These are phyloP conservation scores for Coemansia sp. DNA, from an alignment of 192 early-diverging fungal genomes.

Conservation along the genomic window DNA sequence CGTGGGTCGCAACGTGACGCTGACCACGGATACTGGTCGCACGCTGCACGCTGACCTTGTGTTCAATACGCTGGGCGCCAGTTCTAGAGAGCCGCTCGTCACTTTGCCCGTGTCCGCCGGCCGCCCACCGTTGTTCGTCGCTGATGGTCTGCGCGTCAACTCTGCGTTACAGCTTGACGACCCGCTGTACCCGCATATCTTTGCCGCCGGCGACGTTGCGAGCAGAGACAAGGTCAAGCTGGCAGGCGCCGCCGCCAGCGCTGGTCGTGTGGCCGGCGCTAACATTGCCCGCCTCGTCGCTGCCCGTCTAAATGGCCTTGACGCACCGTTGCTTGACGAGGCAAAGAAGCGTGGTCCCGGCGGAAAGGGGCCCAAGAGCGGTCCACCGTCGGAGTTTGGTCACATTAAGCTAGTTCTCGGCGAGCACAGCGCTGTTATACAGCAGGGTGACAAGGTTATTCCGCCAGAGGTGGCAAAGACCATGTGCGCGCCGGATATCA, in stretches of 20 bases:
- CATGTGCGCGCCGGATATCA: slow-evolving; percentile 41
- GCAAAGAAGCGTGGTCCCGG: background rate
- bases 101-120: slow-evolving; percentile 34
- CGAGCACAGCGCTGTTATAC: slow-evolving; percentile 35
- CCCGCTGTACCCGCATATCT: slow-evolving; percentile 63
- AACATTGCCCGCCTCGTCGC: slow-evolving; percentile 35
- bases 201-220: slow-evolving; percentile 71
- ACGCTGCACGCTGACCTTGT: slow-evolving; percentile 34
- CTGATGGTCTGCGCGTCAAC: slow-evolving; percentile 51
- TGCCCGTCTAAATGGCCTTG: slow-evolving; percentile 4
- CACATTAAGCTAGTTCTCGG: slow-evolving; percentile 46
- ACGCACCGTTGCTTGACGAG: background rate
- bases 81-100: slow-evolving; percentile 26
- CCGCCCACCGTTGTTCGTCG: slow-evolving; percentile 20
- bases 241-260: slow-evolving; percentile 29
- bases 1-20: slow-evolving; percentile 36
- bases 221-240: slow-evolving; percentile 39
- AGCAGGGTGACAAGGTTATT: slow-evolving; percentile 27
- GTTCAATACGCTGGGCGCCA: slow-evolving; percentile 37
- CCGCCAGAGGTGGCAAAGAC: slow-evolving; percentile 29
- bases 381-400: slow-evolving; percentile 3
- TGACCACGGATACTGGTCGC: slow-evolving; percentile 22
- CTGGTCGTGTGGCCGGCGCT: slow-evolving; percentile 24
- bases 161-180: slow-evolving; percentile 67
- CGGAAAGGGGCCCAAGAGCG: background rate